Evolutionary conservation across 306 rosid species (phyloP), one percentile per base, ranked within the genome.

Genomic region (Sicyos edulis): DNA sequence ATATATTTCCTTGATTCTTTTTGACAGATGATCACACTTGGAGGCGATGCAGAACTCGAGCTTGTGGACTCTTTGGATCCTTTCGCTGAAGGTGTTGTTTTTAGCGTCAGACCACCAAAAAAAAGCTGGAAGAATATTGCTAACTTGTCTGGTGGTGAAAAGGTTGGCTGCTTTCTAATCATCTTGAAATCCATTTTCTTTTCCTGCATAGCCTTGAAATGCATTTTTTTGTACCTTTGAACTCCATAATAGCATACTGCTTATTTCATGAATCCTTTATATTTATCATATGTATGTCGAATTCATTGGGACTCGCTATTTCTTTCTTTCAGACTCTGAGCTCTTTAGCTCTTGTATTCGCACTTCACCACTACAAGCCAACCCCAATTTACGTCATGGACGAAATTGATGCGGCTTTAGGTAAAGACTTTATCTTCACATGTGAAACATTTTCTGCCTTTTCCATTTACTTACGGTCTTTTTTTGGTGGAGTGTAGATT

Each of bases 91-190:
- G 98, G 98, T 58, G 98, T 90, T 73, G 97, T 93, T 72, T 93
- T 90, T 83, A 93, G 98, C 70, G 97, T 93, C 72, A 85, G 98
- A 74, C 98, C 98, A 10, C 98, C 98, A 40, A 90, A 90, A 87
- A 93, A 90, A 87, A 93, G 98, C 80, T 93, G 98, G 98, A 93
- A 93, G 86, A 88, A 90, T 80, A 93, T 93, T 65, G 98, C 97
- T 12, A 93, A 93, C 76, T 86, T 93, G 85, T 93, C 98, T 7
- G 98, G 98, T 17, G 98, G 98, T 53, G 98, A 93, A 88, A 93
- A 93, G 98, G 97, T 93, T 44, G 21, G 54, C 16, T 20, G 11
- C 58, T 42, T 44, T 67, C 12, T 67, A 67, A 44, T 20, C 45
- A 37, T 56, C 42, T 56, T 40, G 17, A n/a, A 8, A 51, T n/a